phyloP scores from a whole-genome alignment of 495 filamentous ascomycete species.

The Talaromyces ruber region DNA sequence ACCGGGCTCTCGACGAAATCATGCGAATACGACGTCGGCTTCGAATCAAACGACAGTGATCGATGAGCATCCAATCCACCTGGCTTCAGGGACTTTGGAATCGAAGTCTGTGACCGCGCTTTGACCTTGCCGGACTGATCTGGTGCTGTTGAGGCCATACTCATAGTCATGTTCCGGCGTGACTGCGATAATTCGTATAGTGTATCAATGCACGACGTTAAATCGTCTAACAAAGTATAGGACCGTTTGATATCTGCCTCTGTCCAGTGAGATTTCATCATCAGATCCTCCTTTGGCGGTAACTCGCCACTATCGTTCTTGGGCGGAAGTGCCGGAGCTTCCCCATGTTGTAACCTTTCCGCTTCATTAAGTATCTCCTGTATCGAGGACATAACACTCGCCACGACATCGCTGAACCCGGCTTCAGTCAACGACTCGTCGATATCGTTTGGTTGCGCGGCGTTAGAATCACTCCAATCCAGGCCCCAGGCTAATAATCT shows the following conservation, averaged over 20 bases:
- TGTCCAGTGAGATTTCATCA: constrained; percentile 40
- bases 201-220: constrained; percentile 81
- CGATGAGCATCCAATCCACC: neutral
- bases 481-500: constrained; percentile 80
- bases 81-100: neutral
- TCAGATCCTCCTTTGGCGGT: constrained; percentile 24
- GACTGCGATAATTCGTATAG: constrained; percentile 80
- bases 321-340: constrained; percentile 30
- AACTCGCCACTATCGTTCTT: constrained; percentile 28
- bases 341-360: constrained; percentile 62
- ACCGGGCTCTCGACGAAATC: constrained; percentile 6
- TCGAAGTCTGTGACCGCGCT: constrained; percentile 14
- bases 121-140: constrained; percentile 21
- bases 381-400: constrained; percentile 82
- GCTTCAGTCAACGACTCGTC: constrained; percentile 78
- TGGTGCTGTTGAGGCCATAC: constrained; percentile 24
- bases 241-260: constrained; percentile 39
- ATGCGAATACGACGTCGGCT: neutral
- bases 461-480: constrained; percentile 74
- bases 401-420: constrained; percentile 77
- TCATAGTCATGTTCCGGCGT: constrained; percentile 42
- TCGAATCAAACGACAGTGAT: constrained; percentile 6
- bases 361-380: constrained; percentile 80
- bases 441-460: constrained; percentile 63
- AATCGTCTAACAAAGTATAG: constrained; percentile 58